phyloP scores from a whole-genome alignment of 805 yeast genomes.

The Jamesozyma hellenica region DNA sequence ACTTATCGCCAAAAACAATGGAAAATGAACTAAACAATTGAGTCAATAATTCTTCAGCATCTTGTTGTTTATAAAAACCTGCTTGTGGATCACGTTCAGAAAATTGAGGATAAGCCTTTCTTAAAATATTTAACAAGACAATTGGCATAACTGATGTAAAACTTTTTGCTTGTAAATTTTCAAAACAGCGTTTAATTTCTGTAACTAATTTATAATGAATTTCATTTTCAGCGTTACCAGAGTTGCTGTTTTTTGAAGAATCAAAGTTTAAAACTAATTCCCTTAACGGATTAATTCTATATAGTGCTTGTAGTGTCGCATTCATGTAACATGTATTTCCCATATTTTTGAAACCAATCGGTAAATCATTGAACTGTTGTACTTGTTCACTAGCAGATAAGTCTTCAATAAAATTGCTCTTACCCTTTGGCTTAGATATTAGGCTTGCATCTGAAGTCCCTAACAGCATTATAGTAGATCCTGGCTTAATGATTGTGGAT shows the following conservation, averaged over 20 bases:
- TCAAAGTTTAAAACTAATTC: slow-evolving; percentile 49
- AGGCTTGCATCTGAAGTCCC: slow-evolving; percentile 76
- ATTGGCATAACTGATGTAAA: slow-evolving; percentile 54
- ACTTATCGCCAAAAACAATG: slow-evolving; percentile 35
- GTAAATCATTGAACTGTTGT: slow-evolving; percentile 41
- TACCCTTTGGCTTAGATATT: slow-evolving; percentile 41
- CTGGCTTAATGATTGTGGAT: slow-evolving; percentile 46
- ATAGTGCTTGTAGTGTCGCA: slow-evolving; percentile 80
- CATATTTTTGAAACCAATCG: slow-evolving; percentile 85
- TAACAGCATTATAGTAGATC: slow-evolving; percentile 71
- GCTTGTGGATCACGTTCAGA: slow-evolving; percentile 57
- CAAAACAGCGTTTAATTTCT: slow-evolving; percentile 40
- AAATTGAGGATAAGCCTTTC: slow-evolving; percentile 77
- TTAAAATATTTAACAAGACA: slow-evolving; percentile 51
- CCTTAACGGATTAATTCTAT: slow-evolving; percentile 66
- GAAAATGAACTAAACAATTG: slow-evolving; percentile 53
- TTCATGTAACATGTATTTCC: slow-evolving; percentile 95
- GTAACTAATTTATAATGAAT: slow-evolving; percentile 34
- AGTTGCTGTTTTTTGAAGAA: slow-evolving; percentile 41
- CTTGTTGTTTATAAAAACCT: slow-evolving; percentile 87
- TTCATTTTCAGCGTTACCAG: slow-evolving; percentile 19
- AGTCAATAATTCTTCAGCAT: slow-evolving; percentile 93
- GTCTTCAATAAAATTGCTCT: slow-evolving; percentile 61
- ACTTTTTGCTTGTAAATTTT: slow-evolving; percentile 32
- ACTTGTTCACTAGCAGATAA: slow-evolving; percentile 33